phyloP scores from a whole-genome alignment of 345 rosid genomes.

The Noccaea caerulescens region DNA sequence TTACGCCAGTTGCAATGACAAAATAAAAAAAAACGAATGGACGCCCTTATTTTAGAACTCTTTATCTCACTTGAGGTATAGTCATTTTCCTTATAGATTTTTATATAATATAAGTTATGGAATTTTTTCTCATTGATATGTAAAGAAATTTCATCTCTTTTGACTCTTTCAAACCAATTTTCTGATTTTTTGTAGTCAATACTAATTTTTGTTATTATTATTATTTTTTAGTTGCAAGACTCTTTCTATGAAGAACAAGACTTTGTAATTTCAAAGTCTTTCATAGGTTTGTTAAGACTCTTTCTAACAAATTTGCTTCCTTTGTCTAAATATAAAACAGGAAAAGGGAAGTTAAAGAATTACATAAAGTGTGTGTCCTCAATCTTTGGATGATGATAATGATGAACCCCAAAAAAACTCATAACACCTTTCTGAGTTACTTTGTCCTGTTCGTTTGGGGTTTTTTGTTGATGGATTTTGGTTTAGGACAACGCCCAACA shows the following conservation, averaged over 20 bases:
- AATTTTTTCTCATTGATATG: too few species aligned
- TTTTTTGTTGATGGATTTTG: constrained; percentile 14
- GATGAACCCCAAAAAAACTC: constrained; percentile 5
- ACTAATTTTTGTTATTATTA: background rate
- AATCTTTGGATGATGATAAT: background rate
- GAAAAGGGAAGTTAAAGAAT: background rate
- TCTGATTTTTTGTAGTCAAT: background rate
- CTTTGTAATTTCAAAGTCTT: background rate
- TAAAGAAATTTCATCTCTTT: background rate
- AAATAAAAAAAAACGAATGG: too few species aligned
- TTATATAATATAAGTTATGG: too few species aligned
- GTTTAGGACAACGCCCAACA: constrained; percentile 15
- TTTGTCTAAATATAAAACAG: background rate
- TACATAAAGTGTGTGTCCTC: background rate
- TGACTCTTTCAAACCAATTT: constrained; percentile 20
- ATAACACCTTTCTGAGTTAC: constrained; percentile 2
- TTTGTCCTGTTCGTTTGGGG: background rate
- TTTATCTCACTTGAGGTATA: too few species aligned
- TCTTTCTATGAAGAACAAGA: background rate
- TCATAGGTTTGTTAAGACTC: background rate
- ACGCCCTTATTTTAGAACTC: too few species aligned
- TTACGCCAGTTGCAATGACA: too few species aligned
- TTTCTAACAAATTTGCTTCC: too few species aligned
- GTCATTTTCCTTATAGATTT: too few species aligned
- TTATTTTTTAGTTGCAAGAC: background rate